Evolutionary conservation across 2,329 filamentous ascomycete species (phyloP).

Genomic region (Peltaster fructicola): DNA sequence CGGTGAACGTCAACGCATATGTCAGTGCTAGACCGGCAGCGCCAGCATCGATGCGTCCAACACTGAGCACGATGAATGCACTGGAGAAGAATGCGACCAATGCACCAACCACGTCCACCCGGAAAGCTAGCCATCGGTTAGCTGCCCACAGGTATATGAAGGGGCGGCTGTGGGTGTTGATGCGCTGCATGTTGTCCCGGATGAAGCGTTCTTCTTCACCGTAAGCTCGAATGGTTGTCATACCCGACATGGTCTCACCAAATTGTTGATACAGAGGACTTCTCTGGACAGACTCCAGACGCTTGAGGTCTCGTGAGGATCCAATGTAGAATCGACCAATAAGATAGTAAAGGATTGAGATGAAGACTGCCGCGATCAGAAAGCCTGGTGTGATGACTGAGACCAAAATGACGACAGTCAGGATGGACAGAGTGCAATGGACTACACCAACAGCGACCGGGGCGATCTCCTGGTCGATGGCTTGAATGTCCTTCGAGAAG

Average conservation of each 20-base stretch:
- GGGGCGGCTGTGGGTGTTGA: slow-evolving; percentile 81
- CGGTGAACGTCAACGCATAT: slow-evolving; percentile 91
- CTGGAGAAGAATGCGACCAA: slow-evolving; percentile 87
- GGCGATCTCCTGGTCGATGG: slow-evolving; percentile 88
- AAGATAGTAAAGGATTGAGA: slow-evolving; percentile 63
- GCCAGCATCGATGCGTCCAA: slow-evolving; percentile 72
- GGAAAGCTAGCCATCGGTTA: slow-evolving; percentile 89
- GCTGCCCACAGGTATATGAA: slow-evolving; percentile 95
- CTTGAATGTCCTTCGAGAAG: slow-evolving; percentile 93
- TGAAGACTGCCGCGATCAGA: slow-evolving; percentile 70
- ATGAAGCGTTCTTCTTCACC: slow-evolving; percentile 88
- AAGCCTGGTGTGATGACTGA: slow-evolving; percentile 80
- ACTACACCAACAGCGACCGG: slow-evolving; percentile 68
- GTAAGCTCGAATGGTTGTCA: slow-evolving; percentile 93
- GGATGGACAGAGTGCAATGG: slow-evolving; percentile 48
- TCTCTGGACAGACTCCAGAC: slow-evolving; percentile 81
- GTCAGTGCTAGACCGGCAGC: slow-evolving; percentile 86
- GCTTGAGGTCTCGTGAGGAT: slow-evolving; percentile 87
- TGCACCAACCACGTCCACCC: slow-evolving; percentile 79
- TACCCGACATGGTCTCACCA: slow-evolving; percentile 82
- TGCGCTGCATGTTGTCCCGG: slow-evolving; percentile 68
- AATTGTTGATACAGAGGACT: slow-evolving; percentile 97
- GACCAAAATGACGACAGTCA: slow-evolving; percentile 79
- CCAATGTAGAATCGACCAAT: slow-evolving; percentile 79
- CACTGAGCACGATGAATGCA: slow-evolving; percentile 69